Conservation (phyloP, 495 filamentous ascomycete species). For the Paragyromitra xinjiangensis region DNA sequence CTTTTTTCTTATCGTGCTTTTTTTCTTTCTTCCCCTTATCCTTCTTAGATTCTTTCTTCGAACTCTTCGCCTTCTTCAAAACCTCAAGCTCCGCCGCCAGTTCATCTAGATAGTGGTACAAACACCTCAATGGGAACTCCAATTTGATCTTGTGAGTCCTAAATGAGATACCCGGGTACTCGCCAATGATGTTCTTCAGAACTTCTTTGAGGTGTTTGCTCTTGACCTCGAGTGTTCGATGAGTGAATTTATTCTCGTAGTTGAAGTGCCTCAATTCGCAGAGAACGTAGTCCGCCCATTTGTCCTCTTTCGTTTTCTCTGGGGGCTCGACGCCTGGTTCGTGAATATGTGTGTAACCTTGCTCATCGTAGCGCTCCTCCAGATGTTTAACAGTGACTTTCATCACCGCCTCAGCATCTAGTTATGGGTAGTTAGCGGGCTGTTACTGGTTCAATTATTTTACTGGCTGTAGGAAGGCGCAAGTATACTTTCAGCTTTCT, state of each 20-base stretch:
- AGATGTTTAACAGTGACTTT: constrained; percentile 39
- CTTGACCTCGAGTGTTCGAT: constrained; percentile 34
- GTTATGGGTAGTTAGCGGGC: neutral
- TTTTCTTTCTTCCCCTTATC: neutral
- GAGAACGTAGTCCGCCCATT: constrained; percentile 40
- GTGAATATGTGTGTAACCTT: constrained; percentile 12
- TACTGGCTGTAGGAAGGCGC: neutral
- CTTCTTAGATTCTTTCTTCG: neutral
- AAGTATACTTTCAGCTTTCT: constrained; percentile 13
- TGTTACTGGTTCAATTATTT: neutral
- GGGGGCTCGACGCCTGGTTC: constrained; percentile 37
- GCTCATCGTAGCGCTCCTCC: constrained; percentile 31
- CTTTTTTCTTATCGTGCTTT: neutral
- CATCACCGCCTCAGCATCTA: constrained; percentile 10
- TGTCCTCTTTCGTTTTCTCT: constrained; percentile 34
- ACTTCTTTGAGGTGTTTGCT: constrained; percentile 29
- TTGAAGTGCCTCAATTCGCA: constrained; percentile 34
- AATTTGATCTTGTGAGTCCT: constrained; percentile 21
- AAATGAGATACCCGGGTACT: constrained; percentile 46
- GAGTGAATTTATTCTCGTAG: constrained; percentile 11
- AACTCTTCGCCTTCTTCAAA: neutral
- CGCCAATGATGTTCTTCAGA: constrained; percentile 36
- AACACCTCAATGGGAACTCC: constrained; percentile 23
- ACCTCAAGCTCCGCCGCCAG: constrained; percentile 27
- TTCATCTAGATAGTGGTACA: constrained; percentile 47